Conservation (phyloP, 2,329 filamentous ascomycete genomes). For the Helotiales sp. region DNA sequence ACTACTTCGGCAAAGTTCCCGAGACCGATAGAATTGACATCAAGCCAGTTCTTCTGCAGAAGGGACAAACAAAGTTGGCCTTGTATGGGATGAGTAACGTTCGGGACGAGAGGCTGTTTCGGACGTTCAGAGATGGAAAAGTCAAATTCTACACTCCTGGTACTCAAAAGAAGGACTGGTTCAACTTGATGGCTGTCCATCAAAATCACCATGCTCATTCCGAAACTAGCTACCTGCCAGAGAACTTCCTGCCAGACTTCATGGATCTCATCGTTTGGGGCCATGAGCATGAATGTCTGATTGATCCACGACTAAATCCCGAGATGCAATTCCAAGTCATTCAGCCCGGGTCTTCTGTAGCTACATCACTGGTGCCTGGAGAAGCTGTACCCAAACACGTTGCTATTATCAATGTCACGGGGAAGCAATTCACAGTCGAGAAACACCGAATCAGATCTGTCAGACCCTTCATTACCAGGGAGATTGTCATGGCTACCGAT, state of each 20-base stretch:
- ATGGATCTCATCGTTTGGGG: constrained; percentile 94
- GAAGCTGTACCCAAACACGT: constrained; percentile 93
- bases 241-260: constrained; percentile 89
- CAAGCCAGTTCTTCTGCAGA: constrained; percentile 90
- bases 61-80: constrained; percentile 88
- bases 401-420: constrained; percentile 79
- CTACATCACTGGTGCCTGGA: constrained; percentile 85
- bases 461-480: constrained; percentile 83
- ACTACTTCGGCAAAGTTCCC: constrained; percentile 91
- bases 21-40: constrained; percentile 92
- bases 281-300: constrained; percentile 94
- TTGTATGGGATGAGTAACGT: constrained; percentile 96
- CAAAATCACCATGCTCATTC: constrained; percentile 95
- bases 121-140: constrained; percentile 88
- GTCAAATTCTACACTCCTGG: constrained; percentile 91
- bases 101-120: constrained; percentile 89
- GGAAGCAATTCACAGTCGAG: constrained; percentile 77
- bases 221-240: constrained; percentile 89
- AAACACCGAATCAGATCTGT: constrained; percentile 85
- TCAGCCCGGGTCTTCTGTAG: constrained; percentile 94
- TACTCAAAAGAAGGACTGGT: constrained; percentile 84
- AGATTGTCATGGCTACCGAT: constrained; percentile 76
- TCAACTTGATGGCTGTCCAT: constrained; percentile 92
- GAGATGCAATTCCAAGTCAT: constrained; percentile 94
- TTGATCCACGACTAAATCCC: constrained; percentile 79